A percentile compares a stretch with the other conserved stretches of the same genome.
Evolutionary conservation across 208 protist genomes (phyloP).

Genomic region (Zelonia costaricensis): DNA sequence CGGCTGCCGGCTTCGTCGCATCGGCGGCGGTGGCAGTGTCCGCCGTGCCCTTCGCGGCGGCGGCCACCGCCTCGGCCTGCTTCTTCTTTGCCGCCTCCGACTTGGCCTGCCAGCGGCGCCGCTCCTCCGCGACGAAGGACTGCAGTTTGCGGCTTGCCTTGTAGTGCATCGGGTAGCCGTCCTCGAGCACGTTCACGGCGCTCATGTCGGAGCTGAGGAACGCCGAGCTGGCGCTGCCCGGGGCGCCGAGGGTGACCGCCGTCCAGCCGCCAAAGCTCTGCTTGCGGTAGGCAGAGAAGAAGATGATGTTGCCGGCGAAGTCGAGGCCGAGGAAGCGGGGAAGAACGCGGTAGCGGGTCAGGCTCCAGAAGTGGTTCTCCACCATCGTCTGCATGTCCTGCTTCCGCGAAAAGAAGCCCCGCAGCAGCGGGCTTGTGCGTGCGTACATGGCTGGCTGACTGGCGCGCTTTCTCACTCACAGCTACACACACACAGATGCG

Average conservation of each 20-base stretch:
- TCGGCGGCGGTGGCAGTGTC: constrained; percentile 10
- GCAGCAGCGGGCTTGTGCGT: constrained; percentile 17
- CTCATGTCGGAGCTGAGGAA: constrained; percentile 73
- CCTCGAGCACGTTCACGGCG: constrained; percentile 81
- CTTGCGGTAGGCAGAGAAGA: constrained; percentile 80
- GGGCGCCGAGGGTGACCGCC: constrained; percentile 74
- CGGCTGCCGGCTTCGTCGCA: constrained; percentile 4
- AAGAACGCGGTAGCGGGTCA: constrained; percentile 85
- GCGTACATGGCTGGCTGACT: too few relatives aligned
- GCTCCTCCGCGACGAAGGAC: constrained; percentile 64
- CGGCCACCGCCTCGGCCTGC: constrained; percentile 30
- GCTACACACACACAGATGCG: not conserved
- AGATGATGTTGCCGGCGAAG: constrained; percentile 86
- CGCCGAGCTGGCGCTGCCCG: constrained; percentile 30
- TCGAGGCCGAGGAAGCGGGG: constrained; percentile 77
- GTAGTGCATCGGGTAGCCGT: constrained; percentile 89
- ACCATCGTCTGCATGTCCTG: constrained; percentile 52
- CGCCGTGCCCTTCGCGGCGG: constrained; percentile 15
- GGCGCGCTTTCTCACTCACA: too few relatives aligned
- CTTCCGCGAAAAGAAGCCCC: constrained; percentile 31
- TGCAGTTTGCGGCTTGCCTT: constrained; percentile 76
- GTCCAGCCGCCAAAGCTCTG: constrained; percentile 83
- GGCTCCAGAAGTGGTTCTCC: constrained; percentile 85
- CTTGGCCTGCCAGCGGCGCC: constrained; percentile 44
- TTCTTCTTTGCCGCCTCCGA: constrained; percentile 36